A percentile compares a stretch with the other conserved stretches of the same genome.
These are phyloP conservation scores for Protomyces pachydermus DNA, from an alignment of 1,139 yeast species.

Conservation along the genomic window DNA sequence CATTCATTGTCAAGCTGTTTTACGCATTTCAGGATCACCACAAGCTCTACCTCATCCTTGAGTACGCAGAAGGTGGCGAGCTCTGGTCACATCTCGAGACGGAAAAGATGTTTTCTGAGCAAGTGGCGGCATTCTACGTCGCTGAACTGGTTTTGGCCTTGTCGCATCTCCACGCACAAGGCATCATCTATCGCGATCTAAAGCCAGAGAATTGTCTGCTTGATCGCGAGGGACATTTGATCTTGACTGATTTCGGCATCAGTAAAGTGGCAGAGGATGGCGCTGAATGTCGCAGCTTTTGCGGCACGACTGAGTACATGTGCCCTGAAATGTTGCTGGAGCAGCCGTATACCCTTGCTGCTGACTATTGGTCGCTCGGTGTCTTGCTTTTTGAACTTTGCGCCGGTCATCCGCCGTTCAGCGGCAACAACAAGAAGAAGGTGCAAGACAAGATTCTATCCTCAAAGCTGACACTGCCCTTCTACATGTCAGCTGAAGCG, in stretches of 20 bases:
- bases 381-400: constrained; percentile 81
- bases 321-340: constrained; percentile 92
- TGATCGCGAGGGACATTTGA: constrained; percentile 89
- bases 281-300: constrained; percentile 66
- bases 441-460: constrained; percentile 77
- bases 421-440: constrained; percentile 78
- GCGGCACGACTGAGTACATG: constrained; percentile 51
- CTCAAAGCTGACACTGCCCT: constrained; percentile 71
- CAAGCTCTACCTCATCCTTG: constrained; percentile 95
- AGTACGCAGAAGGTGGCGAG: constrained; percentile 95
- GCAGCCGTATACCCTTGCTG: constrained; percentile 74
- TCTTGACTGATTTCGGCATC: constrained; percentile 92
- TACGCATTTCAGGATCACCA: constrained; percentile 98
- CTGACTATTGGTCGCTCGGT: constrained; percentile 98
- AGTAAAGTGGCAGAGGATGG: constrained; percentile 93
- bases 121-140: constrained; percentile 81
- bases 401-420: constrained; percentile 90
- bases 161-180: constrained; percentile 89
- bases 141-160: constrained; percentile 89
- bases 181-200: constrained; percentile 92
- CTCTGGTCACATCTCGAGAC: constrained; percentile 99
- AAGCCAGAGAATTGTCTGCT: constrained; percentile 88
- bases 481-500: constrained; percentile 75
- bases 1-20: constrained; percentile 81
- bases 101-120: constrained; percentile 76